Conservation (phyloP, 148 eudicot species). For the Drosera capensis region DNA sequence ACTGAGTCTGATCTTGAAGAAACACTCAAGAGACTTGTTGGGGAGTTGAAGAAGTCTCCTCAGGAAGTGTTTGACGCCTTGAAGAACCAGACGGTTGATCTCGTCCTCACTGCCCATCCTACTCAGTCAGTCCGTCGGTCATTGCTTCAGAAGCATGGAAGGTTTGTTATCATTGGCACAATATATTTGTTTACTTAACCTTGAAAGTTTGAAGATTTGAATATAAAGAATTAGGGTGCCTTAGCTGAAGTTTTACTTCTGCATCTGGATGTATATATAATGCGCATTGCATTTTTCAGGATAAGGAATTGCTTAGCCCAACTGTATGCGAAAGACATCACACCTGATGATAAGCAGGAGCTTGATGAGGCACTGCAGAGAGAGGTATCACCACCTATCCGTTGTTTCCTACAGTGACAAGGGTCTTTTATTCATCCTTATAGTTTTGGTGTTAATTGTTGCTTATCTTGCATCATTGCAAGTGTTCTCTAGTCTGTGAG, state of each 20-base stretch:
- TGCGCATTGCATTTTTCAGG: no score
- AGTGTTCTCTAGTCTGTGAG: no score
- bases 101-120: constrained; percentile 93
- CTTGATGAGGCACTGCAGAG: constrained; percentile 94
- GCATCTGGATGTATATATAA: no score
- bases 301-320: constrained; percentile 81
- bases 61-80: constrained; percentile 85
- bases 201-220: no score
- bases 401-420: not conserved
- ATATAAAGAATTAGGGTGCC: no score
- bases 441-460: no score
- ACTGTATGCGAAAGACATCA: constrained; percentile 75
- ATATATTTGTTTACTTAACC: not conserved
- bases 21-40: constrained; percentile 78
- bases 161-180: constrained; percentile 25
- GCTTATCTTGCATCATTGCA: no score
- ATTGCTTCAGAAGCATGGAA: constrained; percentile 94
- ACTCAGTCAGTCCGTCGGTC: constrained; percentile 91
- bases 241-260: no score
- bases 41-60: constrained; percentile 71
- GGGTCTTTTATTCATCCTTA: not conserved
- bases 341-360: constrained; percentile 94
- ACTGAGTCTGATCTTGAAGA: constrained; percentile 94
- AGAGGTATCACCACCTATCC: constrained; percentile 38
- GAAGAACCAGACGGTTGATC: constrained; percentile 90